Conservation (phyloP, 176 grass and related monocot genomes). For the Microstegium vimineum region DNA sequence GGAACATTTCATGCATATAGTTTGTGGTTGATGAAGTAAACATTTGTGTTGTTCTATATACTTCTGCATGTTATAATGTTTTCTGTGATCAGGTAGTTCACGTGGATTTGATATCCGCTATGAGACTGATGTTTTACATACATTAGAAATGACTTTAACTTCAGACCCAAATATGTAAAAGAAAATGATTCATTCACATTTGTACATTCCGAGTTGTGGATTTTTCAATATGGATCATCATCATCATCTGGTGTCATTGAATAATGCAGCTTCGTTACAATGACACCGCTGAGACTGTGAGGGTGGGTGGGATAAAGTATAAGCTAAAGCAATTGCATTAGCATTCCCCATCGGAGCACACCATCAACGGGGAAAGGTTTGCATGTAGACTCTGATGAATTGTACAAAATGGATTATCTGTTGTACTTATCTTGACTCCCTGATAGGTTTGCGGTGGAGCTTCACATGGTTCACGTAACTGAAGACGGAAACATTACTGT, state of each 20-base stretch:
- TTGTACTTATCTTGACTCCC: not conserved
- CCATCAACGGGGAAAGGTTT: slow-evolving; percentile 64
- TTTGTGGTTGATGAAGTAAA: not conserved
- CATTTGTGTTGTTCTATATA: too few species aligned
- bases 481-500: slow-evolving; percentile 56
- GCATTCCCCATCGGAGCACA: slow-evolving; percentile 82
- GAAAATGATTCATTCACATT: not conserved
- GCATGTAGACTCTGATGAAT: not conserved
- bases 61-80: too few species aligned
- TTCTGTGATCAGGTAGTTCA: not conserved
- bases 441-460: slow-evolving; percentile 59
- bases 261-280: slow-evolving; percentile 51
- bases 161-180: not conserved
- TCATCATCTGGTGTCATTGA: not conserved
- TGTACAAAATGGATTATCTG: not conserved
- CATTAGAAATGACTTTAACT: not conserved
- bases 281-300: slow-evolving; percentile 40
- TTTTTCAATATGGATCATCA: not conserved
- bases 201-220: not conserved
- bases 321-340: slow-evolving; percentile 64
- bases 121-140: not conserved
- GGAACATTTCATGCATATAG: not conserved
- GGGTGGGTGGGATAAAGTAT: slow-evolving; percentile 50
- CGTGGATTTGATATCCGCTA: not conserved
- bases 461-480: slow-evolving; percentile 70